Evolutionary conservation across 179 eudicot species (phyloP), one percentile per base, ranked within the genome.

Genomic region (Camellia oleifera): DNA sequence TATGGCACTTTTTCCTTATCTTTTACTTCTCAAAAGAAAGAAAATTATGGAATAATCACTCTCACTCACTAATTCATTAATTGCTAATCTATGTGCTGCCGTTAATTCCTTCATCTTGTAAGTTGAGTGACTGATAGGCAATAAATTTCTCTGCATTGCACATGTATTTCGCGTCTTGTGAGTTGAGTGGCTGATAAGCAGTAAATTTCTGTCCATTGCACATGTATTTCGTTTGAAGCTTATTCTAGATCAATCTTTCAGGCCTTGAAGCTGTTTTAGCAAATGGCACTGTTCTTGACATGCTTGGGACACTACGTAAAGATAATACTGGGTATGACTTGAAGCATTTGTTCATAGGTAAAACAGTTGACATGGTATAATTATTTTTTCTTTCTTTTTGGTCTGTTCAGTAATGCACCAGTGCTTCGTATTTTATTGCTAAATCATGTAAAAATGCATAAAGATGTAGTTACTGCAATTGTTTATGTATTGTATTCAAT

Each of bases 291-390:
- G 90, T 94, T 83, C 88, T 96, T 88, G 97, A 96, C 83, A 92
- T 96, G 97, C 97, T 96, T 79, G 97, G 98, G 63, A 94, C 98
- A 74, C 86, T 94, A 79, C 96, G 99, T 63, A 96, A 96, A 89
- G 99, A 96, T 82, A 96, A 96, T 85, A 96, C 99, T 83, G 98
- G 99, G 84, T 96, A 96, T 87, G 99, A 96, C 90, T 86, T 96
- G 89, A 96, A 96, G 91, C 99, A 96, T 88, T 92, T 94, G 83
- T 92, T 96, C 82, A 92, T 96, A 91, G 99, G 99, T 94, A 82
- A 52, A 81, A 58, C 14, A 62, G 46, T 81, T 67, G 50, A 61
- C 56, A 44, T 76, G 14, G 53, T 71, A 13, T 17, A 12, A 42
- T 56, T 54, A 26, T 71, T 57, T 48, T 45, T 32, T 32, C 40